Conservation (phyloP, 306 rosid species). For the Styphnolobium japonicum region DNA sequence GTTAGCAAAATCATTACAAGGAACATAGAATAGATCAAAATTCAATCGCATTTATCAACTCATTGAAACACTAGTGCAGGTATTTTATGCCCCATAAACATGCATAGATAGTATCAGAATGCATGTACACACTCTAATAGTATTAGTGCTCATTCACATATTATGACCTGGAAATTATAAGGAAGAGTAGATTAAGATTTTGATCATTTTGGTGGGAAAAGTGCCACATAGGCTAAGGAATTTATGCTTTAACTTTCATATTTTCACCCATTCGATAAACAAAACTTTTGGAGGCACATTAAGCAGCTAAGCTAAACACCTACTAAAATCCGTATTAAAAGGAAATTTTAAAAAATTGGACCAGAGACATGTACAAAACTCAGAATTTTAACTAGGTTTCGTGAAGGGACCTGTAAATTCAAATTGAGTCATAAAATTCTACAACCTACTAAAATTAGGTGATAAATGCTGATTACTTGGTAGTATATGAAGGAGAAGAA, state of each 20-base stretch:
- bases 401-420: background rate
- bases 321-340: background rate
- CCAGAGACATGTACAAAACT: background rate
- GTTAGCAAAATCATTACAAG: background rate
- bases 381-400: background rate
- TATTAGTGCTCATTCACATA: background rate
- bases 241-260: background rate
- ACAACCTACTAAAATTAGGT: background rate
- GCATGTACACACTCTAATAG: background rate
- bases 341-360: background rate
- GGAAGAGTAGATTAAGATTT: background rate
- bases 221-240: background rate
- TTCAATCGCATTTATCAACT: background rate
- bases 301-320: background rate
- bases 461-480: background rate
- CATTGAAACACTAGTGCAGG: background rate
- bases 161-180: background rate
- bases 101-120: background rate
- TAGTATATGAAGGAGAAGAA: background rate
- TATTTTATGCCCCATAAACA: background rate
- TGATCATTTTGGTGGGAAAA: background rate
- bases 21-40: background rate
- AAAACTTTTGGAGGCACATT: background rate
- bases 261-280: background rate
- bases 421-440: background rate